A percentile compares a stretch with the other conserved stretches of the same genome.
These are phyloP conservation scores for Aureobasidium subglaciale DNA, from an alignment of 2,329 filamentous ascomycete genomes.

Conservation along the genomic window DNA sequence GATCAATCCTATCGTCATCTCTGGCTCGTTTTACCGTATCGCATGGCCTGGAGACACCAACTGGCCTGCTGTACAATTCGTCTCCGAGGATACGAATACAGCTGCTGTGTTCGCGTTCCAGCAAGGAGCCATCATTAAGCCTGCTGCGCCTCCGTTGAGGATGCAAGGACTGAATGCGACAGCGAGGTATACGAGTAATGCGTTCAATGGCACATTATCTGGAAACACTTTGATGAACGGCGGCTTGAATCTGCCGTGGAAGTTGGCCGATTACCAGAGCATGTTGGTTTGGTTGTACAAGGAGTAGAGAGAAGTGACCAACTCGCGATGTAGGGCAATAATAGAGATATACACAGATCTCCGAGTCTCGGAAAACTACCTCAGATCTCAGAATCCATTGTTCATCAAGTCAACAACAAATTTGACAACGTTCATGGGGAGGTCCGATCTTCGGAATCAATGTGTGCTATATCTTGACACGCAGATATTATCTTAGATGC, in stretches of 20 bases:
- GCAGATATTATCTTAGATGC: no score
- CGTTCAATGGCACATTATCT: constrained; percentile 46
- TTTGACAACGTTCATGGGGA: no score
- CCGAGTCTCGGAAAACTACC: no score
- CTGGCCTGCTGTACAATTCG: constrained; percentile 56
- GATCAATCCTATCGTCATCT: constrained; percentile 53
- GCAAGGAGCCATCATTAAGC: constrained; percentile 46
- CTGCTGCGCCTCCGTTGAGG: constrained; percentile 46
- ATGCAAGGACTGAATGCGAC: constrained; percentile 51
- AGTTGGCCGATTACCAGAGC: constrained; percentile 49
- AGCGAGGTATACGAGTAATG: constrained; percentile 46
- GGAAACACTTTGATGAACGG: constrained; percentile 57
- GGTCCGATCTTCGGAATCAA: no score
- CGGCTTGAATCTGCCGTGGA: constrained; percentile 49
- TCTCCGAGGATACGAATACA: constrained; percentile 43
- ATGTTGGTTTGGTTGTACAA: constrained; percentile 50
- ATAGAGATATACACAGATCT: no score
- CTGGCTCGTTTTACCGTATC: constrained; percentile 54
- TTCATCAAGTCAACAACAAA: no score
- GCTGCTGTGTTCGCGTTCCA: constrained; percentile 57
- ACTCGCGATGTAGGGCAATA: no score
- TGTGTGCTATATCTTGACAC: no score
- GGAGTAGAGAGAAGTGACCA: no score
- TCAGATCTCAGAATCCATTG: no score
- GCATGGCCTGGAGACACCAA: constrained; percentile 52